These are phyloP conservation scores for Rubia balearica DNA, from an alignment of 305 asterid genomes.

Conservation along the genomic window DNA sequence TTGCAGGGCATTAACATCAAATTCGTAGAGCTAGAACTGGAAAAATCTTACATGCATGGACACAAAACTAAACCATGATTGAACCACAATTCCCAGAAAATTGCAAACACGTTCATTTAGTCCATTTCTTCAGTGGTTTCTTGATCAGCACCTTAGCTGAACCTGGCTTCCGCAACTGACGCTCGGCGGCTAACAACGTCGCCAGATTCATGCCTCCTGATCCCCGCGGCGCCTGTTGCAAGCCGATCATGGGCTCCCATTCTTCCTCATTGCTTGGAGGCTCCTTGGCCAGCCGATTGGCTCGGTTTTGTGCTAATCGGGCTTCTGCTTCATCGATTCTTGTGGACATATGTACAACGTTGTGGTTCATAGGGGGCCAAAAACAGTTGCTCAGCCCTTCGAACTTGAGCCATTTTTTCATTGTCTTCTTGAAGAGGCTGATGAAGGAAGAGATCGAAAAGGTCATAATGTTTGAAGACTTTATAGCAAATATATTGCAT, in stretches of 20 bases:
- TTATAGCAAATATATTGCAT: background rate
- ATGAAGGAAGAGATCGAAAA: background rate
- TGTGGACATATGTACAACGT: background rate
- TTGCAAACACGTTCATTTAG: background rate
- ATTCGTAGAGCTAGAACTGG: too few relatives aligned
- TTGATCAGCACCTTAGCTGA: background rate
- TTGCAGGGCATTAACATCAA: too few relatives aligned
- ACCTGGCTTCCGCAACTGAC: background rate
- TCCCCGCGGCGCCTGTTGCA: background rate
- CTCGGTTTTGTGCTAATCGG: background rate
- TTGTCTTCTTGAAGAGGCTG: background rate
- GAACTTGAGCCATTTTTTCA: background rate
- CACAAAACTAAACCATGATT: background rate
- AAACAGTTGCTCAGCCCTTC: background rate
- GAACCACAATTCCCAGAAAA: background rate
- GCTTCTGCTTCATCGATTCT: conserved; percentile 1
- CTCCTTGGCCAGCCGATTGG: background rate
- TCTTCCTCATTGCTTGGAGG: background rate
- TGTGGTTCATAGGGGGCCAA: background rate
- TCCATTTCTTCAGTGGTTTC: background rate
- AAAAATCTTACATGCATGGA: too few relatives aligned
- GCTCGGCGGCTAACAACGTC: conserved; percentile 1
- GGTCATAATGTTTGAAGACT: background rate
- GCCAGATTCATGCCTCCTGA: background rate
- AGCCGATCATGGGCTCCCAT: background rate